These are phyloP conservation scores for Tylopilus vinaceipallidus DNA, from an alignment of 768 basidiomycete species.

Conservation along the genomic window DNA sequence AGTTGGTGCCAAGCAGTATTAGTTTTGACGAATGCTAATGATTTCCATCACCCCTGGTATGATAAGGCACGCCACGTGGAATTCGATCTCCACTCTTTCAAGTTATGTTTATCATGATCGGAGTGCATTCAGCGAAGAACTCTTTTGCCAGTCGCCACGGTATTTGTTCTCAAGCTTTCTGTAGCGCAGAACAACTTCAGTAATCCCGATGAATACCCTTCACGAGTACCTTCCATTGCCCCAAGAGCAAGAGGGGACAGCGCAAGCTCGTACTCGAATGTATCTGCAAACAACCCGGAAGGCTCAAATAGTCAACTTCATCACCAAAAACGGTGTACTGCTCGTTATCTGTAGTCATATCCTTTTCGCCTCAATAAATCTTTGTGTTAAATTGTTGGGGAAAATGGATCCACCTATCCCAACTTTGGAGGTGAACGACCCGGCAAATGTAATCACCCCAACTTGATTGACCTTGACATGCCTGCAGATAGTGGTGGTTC, in stretches of 20 bases:
- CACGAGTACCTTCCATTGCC: neutral
- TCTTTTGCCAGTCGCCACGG: too few species aligned
- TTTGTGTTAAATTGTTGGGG: conserved; percentile 62
- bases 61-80: too few species aligned
- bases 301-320: conserved; percentile 1
- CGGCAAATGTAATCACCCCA: too few species aligned
- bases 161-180: too few species aligned
- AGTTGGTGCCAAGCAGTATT: too few species aligned
- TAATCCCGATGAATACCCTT: neutral
- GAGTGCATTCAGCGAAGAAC: too few species aligned
- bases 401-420: conserved; percentile 56
- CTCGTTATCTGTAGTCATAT: conserved; percentile 56
- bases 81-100: too few species aligned
- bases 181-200: too few species aligned
- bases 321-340: conserved; percentile 51
- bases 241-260: neutral
- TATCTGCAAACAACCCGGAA: neutral
- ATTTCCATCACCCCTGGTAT: too few species aligned
- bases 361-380: conserved; percentile 59
- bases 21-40: too few species aligned
- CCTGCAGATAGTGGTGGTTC: conserved; percentile 48
- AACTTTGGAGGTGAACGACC: conserved; percentile 48
- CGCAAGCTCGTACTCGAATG: neutral
- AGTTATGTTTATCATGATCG: too few species aligned
- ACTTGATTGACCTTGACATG: neutral